Conservation (phyloP, 129 eudicot genomes). For the Mikania micrantha region DNA sequence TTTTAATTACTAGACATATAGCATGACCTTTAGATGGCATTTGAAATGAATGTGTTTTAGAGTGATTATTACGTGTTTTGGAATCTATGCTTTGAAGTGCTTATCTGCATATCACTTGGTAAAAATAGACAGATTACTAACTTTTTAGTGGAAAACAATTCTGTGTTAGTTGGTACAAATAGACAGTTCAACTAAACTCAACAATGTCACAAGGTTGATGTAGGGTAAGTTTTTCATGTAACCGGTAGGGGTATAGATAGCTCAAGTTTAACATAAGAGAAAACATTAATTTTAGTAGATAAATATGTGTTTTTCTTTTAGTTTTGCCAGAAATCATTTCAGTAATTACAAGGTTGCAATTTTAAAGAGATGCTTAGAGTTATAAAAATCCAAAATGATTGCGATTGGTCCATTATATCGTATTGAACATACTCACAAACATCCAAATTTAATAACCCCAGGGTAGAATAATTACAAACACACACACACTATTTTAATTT, state of each 20-base stretch:
- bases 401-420: background rate
- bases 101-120: too few species aligned
- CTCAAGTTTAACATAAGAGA: too few species aligned
- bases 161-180: background rate
- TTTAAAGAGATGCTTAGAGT: background rate
- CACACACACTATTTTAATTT: too few species aligned
- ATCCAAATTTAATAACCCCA: background rate
- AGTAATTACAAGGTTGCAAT: background rate
- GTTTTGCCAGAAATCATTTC: background rate
- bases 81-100: background rate
- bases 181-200: background rate
- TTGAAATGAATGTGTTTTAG: background rate
- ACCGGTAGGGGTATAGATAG: too few species aligned
- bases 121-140: too few species aligned
- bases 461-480: too few species aligned
- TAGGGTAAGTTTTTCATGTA: too few species aligned
- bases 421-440: background rate
- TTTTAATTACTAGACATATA: background rate
- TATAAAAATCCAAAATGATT: background rate
- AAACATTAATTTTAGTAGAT: background rate
- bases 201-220: background rate
- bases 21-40: background rate
- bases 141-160: background rate
- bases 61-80: background rate
- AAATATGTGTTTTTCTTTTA: background rate